Base-by-base conservation (phyloP, 345 rosid species). In the Diplotaxis tenuifolia region DNA sequence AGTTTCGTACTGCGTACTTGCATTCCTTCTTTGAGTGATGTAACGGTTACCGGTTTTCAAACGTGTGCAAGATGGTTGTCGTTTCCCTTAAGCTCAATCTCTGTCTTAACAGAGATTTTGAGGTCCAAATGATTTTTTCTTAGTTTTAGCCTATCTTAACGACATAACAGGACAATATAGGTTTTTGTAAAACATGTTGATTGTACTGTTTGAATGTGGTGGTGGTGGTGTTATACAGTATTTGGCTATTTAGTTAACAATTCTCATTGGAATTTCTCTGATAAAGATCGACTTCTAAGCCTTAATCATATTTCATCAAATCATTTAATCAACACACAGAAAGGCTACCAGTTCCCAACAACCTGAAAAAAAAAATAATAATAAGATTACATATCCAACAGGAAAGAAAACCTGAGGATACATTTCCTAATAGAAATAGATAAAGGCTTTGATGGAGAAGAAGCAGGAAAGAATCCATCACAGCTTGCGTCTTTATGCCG, bases 341-440 rank as follows among this genome's bases (percentile, higher is more conserved):
- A 16, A 67, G 57, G 45, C 1, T 9, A 10, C 3, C 14, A 45
- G 49, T 34, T 38, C 56, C 34, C 25, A 12, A 14, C 40, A 34
- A 56, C 65, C 29, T 47, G 36, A 71, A 58, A 21, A 25, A 9
- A 38, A 38, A 38, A 38, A 38, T 0, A 16, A 56, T 49, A 47
- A 45, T 29, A 76, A 56, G 25, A 47, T 65, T 32, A 65, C 67
- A 71, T 1, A 71, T 25, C 78, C 75, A 65, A 63, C 55, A 64
- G 10, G 20, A 15, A 40, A 28, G 31, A 53, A 42, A 22, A 5
- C 56, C 29, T 22, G 42, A 56, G 32, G 28, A 32, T 62, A 40
- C 32, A 57, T 62, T 11, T 40, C 59, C 58, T 16, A 40, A 64
- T 61, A 69, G 42, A 70, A 22, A 54, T 62, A 53, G 25, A 75